Conservation (phyloP, 2,329 filamentous ascomycete species). For the Kalaharituber pfeilii region DNA sequence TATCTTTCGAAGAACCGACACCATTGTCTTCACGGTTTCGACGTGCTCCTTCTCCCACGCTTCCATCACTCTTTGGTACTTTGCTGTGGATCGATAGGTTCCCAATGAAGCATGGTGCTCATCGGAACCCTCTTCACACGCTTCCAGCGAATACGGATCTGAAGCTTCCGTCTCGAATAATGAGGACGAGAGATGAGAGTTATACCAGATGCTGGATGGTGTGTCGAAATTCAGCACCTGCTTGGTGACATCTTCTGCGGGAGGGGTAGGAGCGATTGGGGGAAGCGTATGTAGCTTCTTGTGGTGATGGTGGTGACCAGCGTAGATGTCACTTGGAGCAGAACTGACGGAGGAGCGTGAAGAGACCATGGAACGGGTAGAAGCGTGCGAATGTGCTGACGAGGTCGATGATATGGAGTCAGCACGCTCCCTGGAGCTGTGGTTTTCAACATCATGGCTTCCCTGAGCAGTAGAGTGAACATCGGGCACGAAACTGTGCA, state of each 20-base stretch:
- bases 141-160: too few relatives aligned
- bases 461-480: neutral
- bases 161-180: neutral
- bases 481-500: neutral
- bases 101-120: too few relatives aligned
- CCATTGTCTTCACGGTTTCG: neutral
- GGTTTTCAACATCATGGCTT: neutral
- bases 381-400: neutral
- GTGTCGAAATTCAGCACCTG: neutral
- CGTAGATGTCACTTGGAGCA: neutral
- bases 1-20: neutral
- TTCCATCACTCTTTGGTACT: neutral
- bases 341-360: neutral
- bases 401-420: neutral
- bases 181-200: neutral
- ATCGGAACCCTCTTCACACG: too few relatives aligned
- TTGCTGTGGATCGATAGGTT: neutral
- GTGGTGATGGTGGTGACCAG: neutral
- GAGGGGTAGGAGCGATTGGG: neutral
- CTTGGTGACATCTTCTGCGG: neutral
- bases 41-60: neutral
- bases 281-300: neutral
- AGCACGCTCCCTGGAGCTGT: neutral
- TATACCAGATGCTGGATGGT: neutral
- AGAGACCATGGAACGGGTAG: neutral